Evolutionary conservation across 78 protist species (phyloP).

Genomic region (Bodo saltans): DNA sequence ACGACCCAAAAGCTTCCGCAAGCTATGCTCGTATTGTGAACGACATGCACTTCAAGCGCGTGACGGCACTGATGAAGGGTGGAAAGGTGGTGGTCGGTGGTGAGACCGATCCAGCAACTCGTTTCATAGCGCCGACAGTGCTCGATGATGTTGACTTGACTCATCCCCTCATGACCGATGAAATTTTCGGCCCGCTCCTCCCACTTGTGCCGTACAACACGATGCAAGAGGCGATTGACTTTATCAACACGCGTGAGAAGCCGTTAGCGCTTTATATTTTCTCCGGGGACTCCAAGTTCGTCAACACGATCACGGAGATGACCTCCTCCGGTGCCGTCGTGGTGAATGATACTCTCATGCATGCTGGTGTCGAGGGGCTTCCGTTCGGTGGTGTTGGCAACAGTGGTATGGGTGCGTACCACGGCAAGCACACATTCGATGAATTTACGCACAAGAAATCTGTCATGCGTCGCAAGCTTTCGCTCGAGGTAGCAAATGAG

Average conservation of each 20-base stretch:
- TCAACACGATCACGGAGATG: neutral
- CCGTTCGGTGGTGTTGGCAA: conserved; percentile 96
- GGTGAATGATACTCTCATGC: conserved; percentile 56
- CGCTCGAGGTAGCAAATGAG: neutral
- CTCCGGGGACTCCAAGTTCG: conserved; percentile 30
- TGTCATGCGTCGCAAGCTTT: neutral
- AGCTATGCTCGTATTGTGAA: conserved; percentile 39
- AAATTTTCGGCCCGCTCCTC: conserved; percentile 84
- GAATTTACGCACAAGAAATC: conserved; percentile 63
- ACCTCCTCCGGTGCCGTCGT: conserved; percentile 36
- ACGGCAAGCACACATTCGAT: conserved; percentile 64
- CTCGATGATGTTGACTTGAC: conserved; percentile 33
- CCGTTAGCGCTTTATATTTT: conserved; percentile 82
- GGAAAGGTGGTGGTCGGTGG: conserved; percentile 62
- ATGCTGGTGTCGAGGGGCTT: conserved; percentile 12
- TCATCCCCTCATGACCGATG: conserved; percentile 42
- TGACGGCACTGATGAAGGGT: neutral
- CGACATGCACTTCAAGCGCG: conserved; percentile 1
- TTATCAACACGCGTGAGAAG: conserved; percentile 39
- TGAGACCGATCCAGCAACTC: conserved; percentile 33
- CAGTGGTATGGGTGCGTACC: conserved; percentile 79
- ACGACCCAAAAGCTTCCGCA: neutral
- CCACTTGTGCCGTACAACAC: conserved; percentile 44
- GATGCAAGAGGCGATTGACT: conserved; percentile 48
- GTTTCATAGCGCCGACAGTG: conserved; percentile 69